These are phyloP conservation scores for Emergomyces orientalis DNA, from an alignment of 2,329 filamentous ascomycete species.

Conservation along the genomic window DNA sequence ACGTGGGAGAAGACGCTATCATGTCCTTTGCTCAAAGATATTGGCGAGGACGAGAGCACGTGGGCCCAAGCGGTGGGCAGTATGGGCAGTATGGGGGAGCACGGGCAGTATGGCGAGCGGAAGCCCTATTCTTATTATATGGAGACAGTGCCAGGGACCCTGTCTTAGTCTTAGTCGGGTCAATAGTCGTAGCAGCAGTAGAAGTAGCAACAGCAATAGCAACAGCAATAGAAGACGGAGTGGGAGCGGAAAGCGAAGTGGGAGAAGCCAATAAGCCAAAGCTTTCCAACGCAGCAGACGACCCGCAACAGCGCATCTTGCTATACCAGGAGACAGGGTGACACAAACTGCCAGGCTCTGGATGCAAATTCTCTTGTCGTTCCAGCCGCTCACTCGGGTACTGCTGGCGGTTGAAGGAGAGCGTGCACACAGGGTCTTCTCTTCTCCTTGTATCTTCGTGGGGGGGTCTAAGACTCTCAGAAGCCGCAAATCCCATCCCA, in stretches of 20 bases:
- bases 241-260: background rate
- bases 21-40: constrained; percentile 17
- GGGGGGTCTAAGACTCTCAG: background rate
- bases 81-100: background rate
- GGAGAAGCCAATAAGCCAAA: constrained; percentile 14
- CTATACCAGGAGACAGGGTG: background rate
- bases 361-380: constrained; percentile 4
- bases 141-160: background rate
- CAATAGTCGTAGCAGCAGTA: background rate
- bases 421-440: background rate
- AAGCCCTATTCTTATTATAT: background rate
- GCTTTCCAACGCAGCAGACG: constrained; percentile 20
- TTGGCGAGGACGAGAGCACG: constrained; percentile 12
- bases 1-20: constrained; percentile 34
- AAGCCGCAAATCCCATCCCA: background rate
- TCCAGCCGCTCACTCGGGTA: constrained; percentile 1
- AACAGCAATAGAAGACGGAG: background rate
- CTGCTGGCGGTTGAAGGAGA: background rate
- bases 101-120: background rate
- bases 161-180: background rate
- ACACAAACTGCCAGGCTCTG: background rate
- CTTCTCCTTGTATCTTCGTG: background rate
- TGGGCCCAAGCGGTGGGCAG: constrained; percentile 13
- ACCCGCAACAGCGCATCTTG: constrained; percentile 16
- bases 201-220: background rate